These are phyloP conservation scores for Euptelea pleiosperma DNA, from an alignment of 164 flowering plant genomes.

Conservation along the genomic window DNA sequence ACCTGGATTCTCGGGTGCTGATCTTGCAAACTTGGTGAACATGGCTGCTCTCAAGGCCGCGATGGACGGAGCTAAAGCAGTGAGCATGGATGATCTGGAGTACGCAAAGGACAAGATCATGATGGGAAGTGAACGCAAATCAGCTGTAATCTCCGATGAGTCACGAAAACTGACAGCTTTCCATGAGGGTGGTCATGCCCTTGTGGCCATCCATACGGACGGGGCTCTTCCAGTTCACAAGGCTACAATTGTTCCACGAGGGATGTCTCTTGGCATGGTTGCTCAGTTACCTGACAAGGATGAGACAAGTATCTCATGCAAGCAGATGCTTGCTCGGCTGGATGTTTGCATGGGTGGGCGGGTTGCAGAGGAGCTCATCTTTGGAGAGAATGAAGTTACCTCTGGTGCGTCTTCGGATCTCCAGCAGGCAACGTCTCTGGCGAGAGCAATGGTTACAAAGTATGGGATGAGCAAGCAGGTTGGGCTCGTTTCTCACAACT, in stretches of 20 bases:
- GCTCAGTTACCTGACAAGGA: conserved; percentile 84
- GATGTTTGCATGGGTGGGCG: conserved; percentile 98
- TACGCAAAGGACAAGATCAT: conserved; percentile 81
- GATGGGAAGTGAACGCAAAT: conserved; percentile 96
- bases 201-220: conserved; percentile 88
- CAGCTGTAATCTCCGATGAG: conserved; percentile 90
- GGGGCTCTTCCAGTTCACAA: conserved; percentile 96
- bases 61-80: conserved; percentile 89
- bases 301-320: conserved; percentile 71
- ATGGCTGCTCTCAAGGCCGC: conserved; percentile 93
- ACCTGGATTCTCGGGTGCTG: conserved; percentile 86
- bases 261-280: conserved; percentile 90
- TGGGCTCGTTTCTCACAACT: conserved; percentile 81
- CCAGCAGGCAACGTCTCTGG: conserved; percentile 68
- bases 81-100: conserved; percentile 78
- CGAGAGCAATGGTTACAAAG: conserved; percentile 85
- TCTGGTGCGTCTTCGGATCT: conserved; percentile 85
- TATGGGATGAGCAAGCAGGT: conserved; percentile 91
- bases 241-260: conserved; percentile 91
- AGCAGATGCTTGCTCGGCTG: conserved; percentile 92
- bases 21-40: conserved; percentile 90
- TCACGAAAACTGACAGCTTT: conserved; percentile 79
- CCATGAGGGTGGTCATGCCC: conserved; percentile 98
- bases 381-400: conserved; percentile 86
- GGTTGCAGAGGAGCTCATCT: conserved; percentile 92